Evolutionary conservation across 2,329 filamentous ascomycete genomes (phyloP), one percentile per base, ranked within the genome.

Genomic region (Apiospora aurea): DNA sequence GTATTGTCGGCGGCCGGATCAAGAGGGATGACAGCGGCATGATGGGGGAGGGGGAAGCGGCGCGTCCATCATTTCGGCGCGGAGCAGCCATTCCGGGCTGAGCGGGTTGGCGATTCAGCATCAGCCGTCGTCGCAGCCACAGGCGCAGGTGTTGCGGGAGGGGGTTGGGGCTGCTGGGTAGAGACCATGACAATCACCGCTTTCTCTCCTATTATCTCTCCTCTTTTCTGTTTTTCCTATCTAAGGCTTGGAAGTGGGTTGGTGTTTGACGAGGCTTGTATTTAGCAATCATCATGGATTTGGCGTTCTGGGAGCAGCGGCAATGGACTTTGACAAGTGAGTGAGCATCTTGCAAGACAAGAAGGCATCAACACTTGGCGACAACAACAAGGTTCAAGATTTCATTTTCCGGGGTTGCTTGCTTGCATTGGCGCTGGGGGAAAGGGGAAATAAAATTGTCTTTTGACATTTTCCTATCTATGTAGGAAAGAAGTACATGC

Each of bases 1-100:
- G 96, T 0, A 96, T 98, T 79, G 95, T 98, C 0, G 95, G 95
- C 1, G 88, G 87, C 0, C 81, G 88, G 70, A 87, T 89, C 13
- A 84, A 84, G 75, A 81, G 87, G 69, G 81, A 81, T 70, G 44
- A 70, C 13, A 6, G 70, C 46, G 43, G 5, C 29, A 51, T 11
- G 47, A 49, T 51, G 38, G 71, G 71, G 26, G 26, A 5, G 46
- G 46, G 2, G 53, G 53, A 14, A 24, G 53, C 29, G 53, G 53
- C 14, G 34, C 44, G 43, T 44, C 41, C n/a, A 34, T 68, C 41
- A 10, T 68, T 6, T 46, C 41, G n/a, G 43, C 26, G 7, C 41
- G 66, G 10, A 68, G 66, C 66, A 68, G 66, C 43, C 44, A 44
- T n/a, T 29, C 14, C 41, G 66, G 41, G 24, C 41, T 68, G 41